Evolutionary conservation across 257 asterid species (phyloP).

Genomic region (Scutellaria minor): DNA sequence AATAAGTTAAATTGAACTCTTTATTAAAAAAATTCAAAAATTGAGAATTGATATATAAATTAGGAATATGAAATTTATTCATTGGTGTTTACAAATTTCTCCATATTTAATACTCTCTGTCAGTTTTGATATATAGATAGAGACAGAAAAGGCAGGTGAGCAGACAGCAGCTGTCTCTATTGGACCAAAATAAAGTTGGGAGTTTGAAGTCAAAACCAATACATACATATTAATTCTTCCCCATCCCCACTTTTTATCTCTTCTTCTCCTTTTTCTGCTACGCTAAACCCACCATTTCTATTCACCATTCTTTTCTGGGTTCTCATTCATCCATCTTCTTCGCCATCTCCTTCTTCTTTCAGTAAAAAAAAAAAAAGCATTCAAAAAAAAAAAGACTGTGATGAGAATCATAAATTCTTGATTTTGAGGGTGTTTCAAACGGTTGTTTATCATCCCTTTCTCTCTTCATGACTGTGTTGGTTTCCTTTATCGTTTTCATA

Average conservation of each 20-base stretch:
- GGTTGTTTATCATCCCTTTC: background rate
- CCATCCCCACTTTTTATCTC: background rate
- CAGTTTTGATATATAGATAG: too few species aligned
- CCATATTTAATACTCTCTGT: too few species aligned
- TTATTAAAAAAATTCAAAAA: too few species aligned
- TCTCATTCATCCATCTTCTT: background rate
- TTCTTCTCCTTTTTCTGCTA: background rate
- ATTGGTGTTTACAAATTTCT: background rate
- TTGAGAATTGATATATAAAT: too few species aligned
- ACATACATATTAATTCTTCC: background rate
- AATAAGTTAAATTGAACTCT: too few species aligned
- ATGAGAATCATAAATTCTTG: slow-evolving; percentile 29
- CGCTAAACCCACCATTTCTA: background rate
- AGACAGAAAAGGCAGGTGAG: slow-evolving; percentile 3
- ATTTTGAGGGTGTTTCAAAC: background rate
- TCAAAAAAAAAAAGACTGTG: too few species aligned
- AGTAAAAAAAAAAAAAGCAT: background rate
- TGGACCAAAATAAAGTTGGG: slow-evolving; percentile 35
- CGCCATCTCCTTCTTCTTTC: background rate
- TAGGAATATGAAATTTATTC: too few species aligned
- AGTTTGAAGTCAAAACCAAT: slow-evolving; percentile 33
- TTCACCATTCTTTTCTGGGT: background rate
- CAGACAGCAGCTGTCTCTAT: slow-evolving; percentile 36
- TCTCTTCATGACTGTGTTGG: slow-evolving; percentile 46
- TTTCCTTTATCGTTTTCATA: slow-evolving; percentile 36